A percentile compares a stretch with the other conserved stretches of the same genome.
Conservation (phyloP, 2,329 filamentous ascomycete genomes). For the Fusarium nygamai region DNA sequence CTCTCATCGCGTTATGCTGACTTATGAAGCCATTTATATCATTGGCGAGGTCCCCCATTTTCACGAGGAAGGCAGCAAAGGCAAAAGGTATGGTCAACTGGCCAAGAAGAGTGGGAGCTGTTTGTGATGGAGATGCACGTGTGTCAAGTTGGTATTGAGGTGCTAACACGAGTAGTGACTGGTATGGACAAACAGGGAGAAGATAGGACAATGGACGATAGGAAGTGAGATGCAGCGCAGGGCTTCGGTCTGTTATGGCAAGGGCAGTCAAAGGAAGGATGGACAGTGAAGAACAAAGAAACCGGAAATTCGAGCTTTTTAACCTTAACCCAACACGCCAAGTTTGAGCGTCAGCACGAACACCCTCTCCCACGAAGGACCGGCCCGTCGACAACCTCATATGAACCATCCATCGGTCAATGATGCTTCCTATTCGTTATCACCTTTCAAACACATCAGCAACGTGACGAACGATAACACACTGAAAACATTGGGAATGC, state of each 20-base stretch:
- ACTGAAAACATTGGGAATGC: conserved; percentile 23
- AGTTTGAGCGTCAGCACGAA: conserved; percentile 23
- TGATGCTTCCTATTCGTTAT: conserved; percentile 1
- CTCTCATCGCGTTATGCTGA: conserved; percentile 20
- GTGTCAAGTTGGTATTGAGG: background rate
- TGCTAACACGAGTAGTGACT: background rate
- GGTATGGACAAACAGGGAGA: background rate
- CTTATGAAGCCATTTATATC: conserved; percentile 31
- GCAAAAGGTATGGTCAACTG: background rate
- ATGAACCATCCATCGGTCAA: background rate
- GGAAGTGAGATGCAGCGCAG: too few relatives aligned
- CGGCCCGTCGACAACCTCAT: conserved; percentile 7
- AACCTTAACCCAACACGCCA: background rate
- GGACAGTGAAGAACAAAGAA: background rate
- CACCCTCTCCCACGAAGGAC: background rate
- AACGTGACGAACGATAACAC: conserved; percentile 20
- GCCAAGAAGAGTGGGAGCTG: background rate
- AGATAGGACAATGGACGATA: background rate
- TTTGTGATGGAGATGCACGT: background rate
- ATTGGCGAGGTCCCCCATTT: conserved; percentile 17
- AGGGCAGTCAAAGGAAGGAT: background rate
- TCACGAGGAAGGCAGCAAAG: background rate
- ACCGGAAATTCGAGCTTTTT: conserved; percentile 20
- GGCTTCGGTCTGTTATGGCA: background rate
- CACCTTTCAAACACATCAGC: conserved; percentile 4